phyloP scores from a whole-genome alignment of 108 stramenopile species.

The Conticribra guillardii region DNA sequence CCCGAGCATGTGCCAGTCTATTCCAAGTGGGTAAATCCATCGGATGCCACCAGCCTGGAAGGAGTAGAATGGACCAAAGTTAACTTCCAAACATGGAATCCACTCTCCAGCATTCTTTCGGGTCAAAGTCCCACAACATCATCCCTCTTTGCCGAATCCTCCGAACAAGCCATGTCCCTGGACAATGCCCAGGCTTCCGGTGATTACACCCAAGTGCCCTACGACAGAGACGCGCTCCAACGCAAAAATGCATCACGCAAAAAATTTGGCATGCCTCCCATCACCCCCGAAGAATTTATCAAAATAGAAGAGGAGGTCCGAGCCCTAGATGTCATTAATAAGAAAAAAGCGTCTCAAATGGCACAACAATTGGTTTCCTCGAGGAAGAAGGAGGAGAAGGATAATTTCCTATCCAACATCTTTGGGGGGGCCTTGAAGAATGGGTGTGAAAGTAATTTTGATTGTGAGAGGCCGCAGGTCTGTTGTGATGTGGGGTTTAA shows the following conservation, averaged over 20 bases:
- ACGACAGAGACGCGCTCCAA: constrained; percentile 57
- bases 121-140: constrained; percentile 13
- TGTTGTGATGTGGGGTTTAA: constrained; percentile 89
- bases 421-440: constrained; percentile 74
- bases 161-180: constrained; percentile 19
- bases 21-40: too few species aligned
- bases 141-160: constrained; percentile 30
- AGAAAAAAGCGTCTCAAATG: constrained; percentile 45
- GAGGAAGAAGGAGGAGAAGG: constrained; percentile 16
- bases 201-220: constrained; percentile 8
- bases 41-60: too few species aligned
- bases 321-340: constrained; percentile 60
- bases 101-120: constrained; percentile 5
- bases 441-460: constrained; percentile 81
- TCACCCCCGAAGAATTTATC: constrained; percentile 78
- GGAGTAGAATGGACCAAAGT: constrained; percentile 8
- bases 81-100: constrained; percentile 38
- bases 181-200: constrained; percentile 5
- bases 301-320: constrained; percentile 61
- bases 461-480: constrained; percentile 78
- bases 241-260: constrained; percentile 67
- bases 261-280: constrained; percentile 78
- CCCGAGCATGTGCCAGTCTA: constrained; percentile 43
- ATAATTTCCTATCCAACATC: constrained; percentile 67
- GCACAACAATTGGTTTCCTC: constrained; percentile 30